phyloP scores from a whole-genome alignment of 83 land plant genomes.

The Diphasiastrum complanatum region DNA sequence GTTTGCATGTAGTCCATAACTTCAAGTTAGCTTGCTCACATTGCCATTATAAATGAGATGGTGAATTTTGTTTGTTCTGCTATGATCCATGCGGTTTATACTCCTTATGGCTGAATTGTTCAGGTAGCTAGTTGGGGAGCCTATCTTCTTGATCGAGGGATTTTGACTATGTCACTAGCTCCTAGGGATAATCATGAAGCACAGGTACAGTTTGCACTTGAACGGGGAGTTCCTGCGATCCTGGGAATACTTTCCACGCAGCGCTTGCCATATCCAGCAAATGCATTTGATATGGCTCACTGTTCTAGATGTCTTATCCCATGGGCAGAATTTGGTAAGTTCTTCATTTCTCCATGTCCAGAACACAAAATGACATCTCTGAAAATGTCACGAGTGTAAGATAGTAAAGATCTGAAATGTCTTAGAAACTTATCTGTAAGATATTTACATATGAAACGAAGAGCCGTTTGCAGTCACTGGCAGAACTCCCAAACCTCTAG shows the following conservation, averaged over 20 bases:
- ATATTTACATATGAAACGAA: no score
- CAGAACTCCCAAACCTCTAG: no score
- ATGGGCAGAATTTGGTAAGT: slow-evolving; percentile 43
- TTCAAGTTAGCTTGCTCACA: no score
- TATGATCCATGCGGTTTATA: no score
- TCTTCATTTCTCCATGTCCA: background rate
- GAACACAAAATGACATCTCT: background rate
- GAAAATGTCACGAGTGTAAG: background rate
- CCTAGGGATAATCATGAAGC: slow-evolving; percentile 54
- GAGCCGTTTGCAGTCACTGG: no score
- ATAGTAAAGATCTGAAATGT: no score
- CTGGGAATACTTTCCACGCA: slow-evolving; percentile 42
- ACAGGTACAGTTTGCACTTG: slow-evolving; percentile 55
- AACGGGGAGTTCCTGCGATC: slow-evolving; percentile 53
- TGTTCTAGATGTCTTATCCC: slow-evolving; percentile 49
- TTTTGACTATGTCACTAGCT: slow-evolving; percentile 52
- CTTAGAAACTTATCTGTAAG: no score
- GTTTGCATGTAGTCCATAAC: no score
- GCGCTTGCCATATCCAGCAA: slow-evolving; percentile 44
- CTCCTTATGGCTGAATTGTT: background rate
- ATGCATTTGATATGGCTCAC: slow-evolving; percentile 52
- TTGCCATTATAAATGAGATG: no score
- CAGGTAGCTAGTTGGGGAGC: slow-evolving; percentile 63
- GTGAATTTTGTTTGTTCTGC: no score
- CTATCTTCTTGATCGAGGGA: slow-evolving; percentile 32